A percentile compares a stretch with the other conserved stretches of the same genome.
phyloP scores from a whole-genome alignment of 352 stramenopile genomes.

The Paralagenidium karlingii region DNA sequence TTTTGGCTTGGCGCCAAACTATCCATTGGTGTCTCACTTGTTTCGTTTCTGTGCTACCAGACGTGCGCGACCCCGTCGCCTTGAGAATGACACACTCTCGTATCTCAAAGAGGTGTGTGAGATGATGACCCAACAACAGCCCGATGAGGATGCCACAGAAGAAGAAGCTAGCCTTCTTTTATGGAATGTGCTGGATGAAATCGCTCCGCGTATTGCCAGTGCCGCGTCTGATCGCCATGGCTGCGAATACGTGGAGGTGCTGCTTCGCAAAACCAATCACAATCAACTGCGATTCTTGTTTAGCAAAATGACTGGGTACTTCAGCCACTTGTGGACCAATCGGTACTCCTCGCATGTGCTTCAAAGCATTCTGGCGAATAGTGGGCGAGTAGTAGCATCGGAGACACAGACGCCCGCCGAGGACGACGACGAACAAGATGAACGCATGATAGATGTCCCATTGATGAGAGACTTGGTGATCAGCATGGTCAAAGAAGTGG shows the following conservation, averaged over 20 bases:
- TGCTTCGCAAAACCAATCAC: conserved; percentile 60
- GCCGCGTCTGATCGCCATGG: conserved; percentile 65
- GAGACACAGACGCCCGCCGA: conserved; percentile 16
- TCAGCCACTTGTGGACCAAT: conserved; percentile 77
- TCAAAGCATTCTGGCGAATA: conserved; percentile 55
- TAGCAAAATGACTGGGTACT: conserved; percentile 69
- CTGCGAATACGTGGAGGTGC: conserved; percentile 49
- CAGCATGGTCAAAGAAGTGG: conserved; percentile 59
- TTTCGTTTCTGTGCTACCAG: conserved; percentile 11
- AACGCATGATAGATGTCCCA: conserved; percentile 45
- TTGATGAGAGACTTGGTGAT: conserved; percentile 58
- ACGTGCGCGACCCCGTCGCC: conserved; percentile 49
- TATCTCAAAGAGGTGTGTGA: conserved; percentile 77
- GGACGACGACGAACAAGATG: conserved; percentile 26
- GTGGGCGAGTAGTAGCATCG: conserved; percentile 30
- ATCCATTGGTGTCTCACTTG: not conserved
- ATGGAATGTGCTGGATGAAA: conserved; percentile 73
- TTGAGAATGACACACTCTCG: conserved; percentile 67
- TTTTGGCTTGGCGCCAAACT: conserved; percentile 2
- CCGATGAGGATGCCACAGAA: conserved; percentile 29
- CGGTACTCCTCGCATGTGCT: conserved; percentile 80
- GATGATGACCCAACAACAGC: conserved; percentile 30
- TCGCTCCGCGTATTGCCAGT: conserved; percentile 58
- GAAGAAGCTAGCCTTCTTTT: conserved; percentile 48
- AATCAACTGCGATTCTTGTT: conserved; percentile 60